Evolutionary conservation across 164 flowering plant species (phyloP), one percentile per base, ranked within the genome.

Genomic region (Aristolochia californica): DNA sequence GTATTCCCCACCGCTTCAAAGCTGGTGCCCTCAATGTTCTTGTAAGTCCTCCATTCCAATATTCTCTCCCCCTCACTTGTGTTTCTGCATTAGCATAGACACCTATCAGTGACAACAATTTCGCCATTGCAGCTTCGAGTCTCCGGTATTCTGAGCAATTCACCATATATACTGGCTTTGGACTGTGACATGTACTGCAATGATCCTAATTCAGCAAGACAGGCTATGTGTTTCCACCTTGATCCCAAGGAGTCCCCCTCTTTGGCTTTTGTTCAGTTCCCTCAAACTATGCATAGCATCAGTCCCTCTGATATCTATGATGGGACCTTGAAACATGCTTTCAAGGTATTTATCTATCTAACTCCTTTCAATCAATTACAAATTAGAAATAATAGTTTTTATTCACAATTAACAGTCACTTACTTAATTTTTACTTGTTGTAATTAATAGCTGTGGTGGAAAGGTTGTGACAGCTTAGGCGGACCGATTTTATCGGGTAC

Each of bases 111-210:
- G n/a, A n/a, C n/a, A n/a, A n/a, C n/a, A n/a, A n/a, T n/a, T n/a
- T n/a, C n/a, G 9, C 8, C 1, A 8, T 59, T 56, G 58, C 64
- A 70, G 74, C 67, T 70, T 52, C 64, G 72, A 5, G 68, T 70
- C 1, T 74, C 77, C 4, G 56, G 70, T 49, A 30, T 70, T 52
- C 48, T 71, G 53, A 75, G 75, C 73, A 75, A 72, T 59, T 57
- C 69, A 4, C 75, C 75, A 0, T 64, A 59, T 23, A 34, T 66
- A 23, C 55, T 77, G n/a, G 60, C 50, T 0, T 58, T 77, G 56
- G 75, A 76, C 25, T 73, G 80, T 14, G 80, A 76, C 52, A 73
- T 70, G 73, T 68, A 68, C 45, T 76, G 60, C 51, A 74, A 71
- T 30, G 75, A 73, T 27, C 77, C 77, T 1, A 57, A 53, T 2